Evolutionary conservation across 2,329 filamentous ascomycete genomes (phyloP).

Genomic region (Capronia americana): DNA sequence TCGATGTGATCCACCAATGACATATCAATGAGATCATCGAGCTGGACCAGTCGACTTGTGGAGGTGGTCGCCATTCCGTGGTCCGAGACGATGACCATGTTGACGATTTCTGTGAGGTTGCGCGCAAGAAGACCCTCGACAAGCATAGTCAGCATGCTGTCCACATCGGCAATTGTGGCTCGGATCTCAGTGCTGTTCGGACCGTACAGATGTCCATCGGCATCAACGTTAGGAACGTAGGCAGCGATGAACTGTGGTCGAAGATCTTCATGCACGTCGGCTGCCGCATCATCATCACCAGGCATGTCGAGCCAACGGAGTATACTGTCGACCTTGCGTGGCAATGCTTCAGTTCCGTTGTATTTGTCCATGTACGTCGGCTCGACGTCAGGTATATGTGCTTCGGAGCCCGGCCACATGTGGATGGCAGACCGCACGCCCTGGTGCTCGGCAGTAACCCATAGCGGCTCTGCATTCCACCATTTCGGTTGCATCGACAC

Average conservation of each 20-base stretch:
- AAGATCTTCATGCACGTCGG: constrained; percentile 56
- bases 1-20: constrained; percentile 81
- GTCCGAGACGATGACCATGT: constrained; percentile 94
- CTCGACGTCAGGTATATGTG: constrained; percentile 75
- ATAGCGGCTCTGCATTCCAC: constrained; percentile 95
- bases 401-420: constrained; percentile 99
- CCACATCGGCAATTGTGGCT: constrained; percentile 76
- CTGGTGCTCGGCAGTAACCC: constrained; percentile 87
- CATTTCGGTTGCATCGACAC: constrained; percentile 83
- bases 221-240: constrained; percentile 92
- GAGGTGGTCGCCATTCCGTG: constrained; percentile 98
- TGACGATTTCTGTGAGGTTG: constrained; percentile 88
- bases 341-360: constrained; percentile 76
- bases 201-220: constrained; percentile 83
- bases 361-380: constrained; percentile 84
- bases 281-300: constrained; percentile 66
- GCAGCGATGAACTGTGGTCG: constrained; percentile 91
- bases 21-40: constrained; percentile 86
- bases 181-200: constrained; percentile 94
- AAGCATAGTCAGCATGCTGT: constrained; percentile 78
- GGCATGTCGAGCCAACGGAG: constrained; percentile 85
- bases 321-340: constrained; percentile 78
- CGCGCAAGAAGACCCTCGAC: constrained; percentile 77
- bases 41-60: constrained; percentile 77
- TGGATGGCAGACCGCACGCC: constrained; percentile 82